Conservation (phyloP, 192 early-diverging fungal genomes). For the Geranomyces michiganensis region DNA sequence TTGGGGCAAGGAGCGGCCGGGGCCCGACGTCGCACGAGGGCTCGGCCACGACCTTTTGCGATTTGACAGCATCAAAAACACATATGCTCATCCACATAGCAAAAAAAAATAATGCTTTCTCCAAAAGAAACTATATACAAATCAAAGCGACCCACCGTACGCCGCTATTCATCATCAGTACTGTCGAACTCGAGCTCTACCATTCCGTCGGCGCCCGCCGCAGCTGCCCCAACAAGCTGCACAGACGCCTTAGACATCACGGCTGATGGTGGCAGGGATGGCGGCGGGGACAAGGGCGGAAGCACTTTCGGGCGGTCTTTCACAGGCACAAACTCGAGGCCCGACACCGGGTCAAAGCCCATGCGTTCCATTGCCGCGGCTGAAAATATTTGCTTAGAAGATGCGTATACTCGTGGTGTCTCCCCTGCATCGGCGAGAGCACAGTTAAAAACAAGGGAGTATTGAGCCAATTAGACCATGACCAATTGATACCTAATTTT, state of each 20-base stretch:
- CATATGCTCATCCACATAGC: too few relatives aligned
- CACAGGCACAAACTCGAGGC: constrained; percentile 21
- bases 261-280: not conserved
- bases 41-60: too few relatives aligned
- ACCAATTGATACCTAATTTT: not conserved
- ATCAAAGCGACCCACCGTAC: not conserved
- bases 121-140: too few relatives aligned
- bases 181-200: constrained; percentile 3
- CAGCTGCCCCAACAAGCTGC: not conserved
- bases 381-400: constrained; percentile 9
- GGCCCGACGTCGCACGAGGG: too few relatives aligned
- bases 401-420: not conserved
- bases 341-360: constrained; percentile 37
- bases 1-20: too few relatives aligned
- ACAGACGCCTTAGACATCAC: not conserved
- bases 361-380: constrained; percentile 26
- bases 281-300: not conserved
- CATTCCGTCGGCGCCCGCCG: not conserved
- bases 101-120: too few relatives aligned
- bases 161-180: not conserved
- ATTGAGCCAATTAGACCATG: not conserved
- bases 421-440: not conserved
- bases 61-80: too few relatives aligned
- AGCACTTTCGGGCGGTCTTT: not conserved
- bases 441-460: not conserved